Evolutionary conservation across 2,329 filamentous ascomycete genomes (phyloP).

Genomic region (Neonectria ditissima): DNA sequence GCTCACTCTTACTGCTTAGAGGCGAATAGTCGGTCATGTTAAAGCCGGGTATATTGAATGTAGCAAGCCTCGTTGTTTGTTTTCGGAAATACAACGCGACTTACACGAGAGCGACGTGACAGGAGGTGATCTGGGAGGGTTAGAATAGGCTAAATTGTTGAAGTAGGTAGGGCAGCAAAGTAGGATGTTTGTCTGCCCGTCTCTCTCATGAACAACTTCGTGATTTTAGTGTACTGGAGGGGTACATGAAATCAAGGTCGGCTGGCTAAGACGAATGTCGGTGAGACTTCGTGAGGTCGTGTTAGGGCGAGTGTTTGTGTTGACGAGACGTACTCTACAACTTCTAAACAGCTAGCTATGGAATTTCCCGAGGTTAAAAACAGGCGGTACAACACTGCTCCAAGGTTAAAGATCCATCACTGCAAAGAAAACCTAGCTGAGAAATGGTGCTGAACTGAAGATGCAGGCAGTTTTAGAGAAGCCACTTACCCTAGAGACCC

Average conservation of each 20-base stretch:
- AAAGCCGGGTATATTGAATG: neutral
- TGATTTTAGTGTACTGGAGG: neutral
- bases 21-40: neutral
- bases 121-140: slow-evolving; percentile 5
- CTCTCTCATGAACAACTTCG: neutral
- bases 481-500: too few relatives aligned
- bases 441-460: neutral
- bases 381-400: neutral
- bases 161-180: too few relatives aligned
- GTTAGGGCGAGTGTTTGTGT: too few relatives aligned
- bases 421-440: neutral
- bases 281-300: too few relatives aligned
- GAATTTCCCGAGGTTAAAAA: too few relatives aligned
- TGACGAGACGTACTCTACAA: too few relatives aligned
- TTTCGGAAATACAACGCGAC: neutral
- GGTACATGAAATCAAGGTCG: neutral
- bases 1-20: neutral
- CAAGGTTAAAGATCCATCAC: too few relatives aligned
- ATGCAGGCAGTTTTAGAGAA: neutral
- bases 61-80: neutral
- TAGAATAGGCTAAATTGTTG: neutral
- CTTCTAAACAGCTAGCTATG: too few relatives aligned
- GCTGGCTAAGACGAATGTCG: neutral
- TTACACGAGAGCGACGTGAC: slow-evolving; percentile 1
- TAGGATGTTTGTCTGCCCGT: too few relatives aligned